Evolutionary conservation across 768 basidiomycete genomes (phyloP).

Genomic region (Boletus huronensis): DNA sequence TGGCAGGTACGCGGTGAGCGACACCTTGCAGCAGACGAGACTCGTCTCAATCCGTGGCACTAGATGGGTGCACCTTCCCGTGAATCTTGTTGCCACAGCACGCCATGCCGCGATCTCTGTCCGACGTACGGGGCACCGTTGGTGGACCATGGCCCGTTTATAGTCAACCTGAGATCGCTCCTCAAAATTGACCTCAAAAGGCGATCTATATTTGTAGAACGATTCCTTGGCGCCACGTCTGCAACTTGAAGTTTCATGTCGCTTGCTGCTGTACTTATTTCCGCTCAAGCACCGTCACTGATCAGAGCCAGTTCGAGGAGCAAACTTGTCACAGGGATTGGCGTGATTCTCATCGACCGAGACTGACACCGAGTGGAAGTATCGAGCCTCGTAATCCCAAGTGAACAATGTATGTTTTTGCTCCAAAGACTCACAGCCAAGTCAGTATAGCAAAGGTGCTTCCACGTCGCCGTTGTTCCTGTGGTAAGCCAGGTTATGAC

Average conservation of each 20-base stretch:
- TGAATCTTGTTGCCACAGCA: conserved; percentile 7
- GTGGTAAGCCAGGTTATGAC: neutral
- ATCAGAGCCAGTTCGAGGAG: neutral
- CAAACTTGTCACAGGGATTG: neutral
- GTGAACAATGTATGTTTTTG: neutral
- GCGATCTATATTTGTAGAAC: conserved; percentile 1
- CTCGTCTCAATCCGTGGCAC: neutral
- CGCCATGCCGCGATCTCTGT: neutral
- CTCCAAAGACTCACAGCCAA: neutral
- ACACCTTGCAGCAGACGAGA: neutral
- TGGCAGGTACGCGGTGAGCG: neutral
- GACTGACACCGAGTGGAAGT: neutral
- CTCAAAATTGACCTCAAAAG: conserved; percentile 4
- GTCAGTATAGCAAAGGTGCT: neutral
- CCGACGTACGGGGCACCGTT: neutral
- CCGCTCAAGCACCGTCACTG: conserved; percentile 30
- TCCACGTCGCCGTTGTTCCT: neutral
- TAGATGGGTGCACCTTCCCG: neutral
- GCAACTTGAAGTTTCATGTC: conserved; percentile 3
- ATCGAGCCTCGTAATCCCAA: neutral
- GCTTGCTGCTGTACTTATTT: conserved; percentile 12
- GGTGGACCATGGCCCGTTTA: neutral
- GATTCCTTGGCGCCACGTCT: neutral
- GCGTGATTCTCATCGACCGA: neutral
- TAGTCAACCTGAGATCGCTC: neutral